Evolutionary conservation across 495 filamentous ascomycete genomes (phyloP), one percentile per base, ranked within the genome.

Genomic region (Neurospora sp.): DNA sequence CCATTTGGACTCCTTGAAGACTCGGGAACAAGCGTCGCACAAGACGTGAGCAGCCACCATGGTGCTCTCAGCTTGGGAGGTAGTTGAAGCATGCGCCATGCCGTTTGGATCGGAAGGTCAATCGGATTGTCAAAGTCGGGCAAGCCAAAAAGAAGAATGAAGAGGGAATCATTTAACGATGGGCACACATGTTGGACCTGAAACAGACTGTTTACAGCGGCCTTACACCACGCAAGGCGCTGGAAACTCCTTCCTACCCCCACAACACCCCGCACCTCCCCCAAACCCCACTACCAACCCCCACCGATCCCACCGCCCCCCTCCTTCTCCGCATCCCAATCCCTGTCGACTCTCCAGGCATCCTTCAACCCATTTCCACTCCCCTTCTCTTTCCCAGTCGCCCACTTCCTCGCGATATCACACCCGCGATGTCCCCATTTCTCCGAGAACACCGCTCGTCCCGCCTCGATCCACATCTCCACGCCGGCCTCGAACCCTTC

Each of bases 401-500:
- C 46, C 46, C 46, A 54, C 72, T 78, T 69, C 76, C 75, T 41
- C 74, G 38, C 73, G 6, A 80, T 41, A 54, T 77, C 77, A 40
- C 76, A 79, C 46, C 75, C 76, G 1, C 75, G 77, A 69, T 84
- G 82, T 6, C 82, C 88, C 88, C 88, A 90, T 76, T 90, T 89
- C 76, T 87, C 84, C 1, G 80, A 81, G 73, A 86, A 89, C 18
- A 90, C 83, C 7, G 73, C 74, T 39, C 84, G 76, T 3, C 88
- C 88, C 16, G 83, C 78, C 37, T 89, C 84, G 62, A 86, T 84
- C 76, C 83, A 81, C 78, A 84, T 85, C 69, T 76, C 66, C 3
- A 89, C 74, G 5, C 84, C 87, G 5, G 74, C 78, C 35, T 85
- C 82, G 74, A 90, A 90, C 18, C 88, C 88, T 20, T 84, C 83